phyloP scores from a whole-genome alignment of 768 basidiomycete genomes.

The Boletus barrowsii region DNA sequence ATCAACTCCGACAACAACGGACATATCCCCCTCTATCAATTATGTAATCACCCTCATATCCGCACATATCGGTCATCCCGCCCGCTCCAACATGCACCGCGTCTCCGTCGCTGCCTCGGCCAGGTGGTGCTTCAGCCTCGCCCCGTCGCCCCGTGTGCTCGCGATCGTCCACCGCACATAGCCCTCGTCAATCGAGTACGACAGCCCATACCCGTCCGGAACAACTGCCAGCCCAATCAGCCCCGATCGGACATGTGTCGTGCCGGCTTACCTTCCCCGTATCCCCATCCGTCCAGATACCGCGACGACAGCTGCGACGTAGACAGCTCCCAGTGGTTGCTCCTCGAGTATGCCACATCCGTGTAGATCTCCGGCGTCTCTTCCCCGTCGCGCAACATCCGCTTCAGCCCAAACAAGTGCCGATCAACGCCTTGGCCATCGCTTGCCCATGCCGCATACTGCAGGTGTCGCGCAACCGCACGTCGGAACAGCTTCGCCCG shows the following conservation, averaged over 20 bases:
- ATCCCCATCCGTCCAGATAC: slow-evolving; percentile 94
- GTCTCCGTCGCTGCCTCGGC: slow-evolving; percentile 80
- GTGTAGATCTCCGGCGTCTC: slow-evolving; percentile 67
- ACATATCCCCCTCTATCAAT: slow-evolving; percentile 24
- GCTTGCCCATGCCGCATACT: slow-evolving; percentile 88
- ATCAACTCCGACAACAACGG: slow-evolving; percentile 25
- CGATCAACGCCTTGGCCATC: slow-evolving; percentile 94
- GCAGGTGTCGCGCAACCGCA: slow-evolving; percentile 79
- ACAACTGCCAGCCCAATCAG: slow-evolving; percentile 58
- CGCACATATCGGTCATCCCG: slow-evolving; percentile 33
- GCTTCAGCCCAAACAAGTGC: slow-evolving; percentile 92
- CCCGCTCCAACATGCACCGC: slow-evolving; percentile 70
- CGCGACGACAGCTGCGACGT: slow-evolving; percentile 83
- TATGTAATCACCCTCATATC: slow-evolving; percentile 23
- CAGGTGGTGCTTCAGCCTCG: slow-evolving; percentile 63
- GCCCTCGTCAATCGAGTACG: slow-evolving; percentile 83
- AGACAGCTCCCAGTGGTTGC: slow-evolving; percentile 88
- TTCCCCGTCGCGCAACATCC: slow-evolving; percentile 72
- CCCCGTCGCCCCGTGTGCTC: slow-evolving; percentile 53
- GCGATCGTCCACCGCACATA: slow-evolving; percentile 93
- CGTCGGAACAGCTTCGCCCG: slow-evolving; percentile 67
- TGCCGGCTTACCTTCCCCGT: slow-evolving; percentile 71
- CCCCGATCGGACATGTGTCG: not conserved
- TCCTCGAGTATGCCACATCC: slow-evolving; percentile 66
- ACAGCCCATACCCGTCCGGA: slow-evolving; percentile 85